Evolutionary conservation across 2,329 filamentous ascomycete genomes (phyloP).

Genomic region (Alternaria longipes): DNA sequence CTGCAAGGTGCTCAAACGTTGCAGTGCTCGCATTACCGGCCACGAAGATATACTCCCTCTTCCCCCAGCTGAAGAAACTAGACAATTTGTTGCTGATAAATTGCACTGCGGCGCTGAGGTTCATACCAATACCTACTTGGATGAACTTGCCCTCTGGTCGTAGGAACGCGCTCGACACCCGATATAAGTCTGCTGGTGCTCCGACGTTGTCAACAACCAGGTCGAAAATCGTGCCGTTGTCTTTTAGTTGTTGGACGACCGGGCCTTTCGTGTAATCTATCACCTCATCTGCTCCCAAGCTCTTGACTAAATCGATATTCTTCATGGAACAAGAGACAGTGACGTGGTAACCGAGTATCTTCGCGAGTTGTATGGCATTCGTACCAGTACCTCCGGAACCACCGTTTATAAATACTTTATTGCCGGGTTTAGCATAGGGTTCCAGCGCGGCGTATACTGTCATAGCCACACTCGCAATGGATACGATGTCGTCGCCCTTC

Average conservation of each 20-base stretch:
- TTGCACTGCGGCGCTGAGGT: not conserved
- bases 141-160: conserved; percentile 17
- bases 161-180: conserved; percentile 11
- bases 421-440: conserved; percentile 34
- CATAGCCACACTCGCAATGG: conserved; percentile 43
- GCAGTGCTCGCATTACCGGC: conserved; percentile 38
- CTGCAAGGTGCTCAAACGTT: conserved; percentile 54
- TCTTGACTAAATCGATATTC: conserved; percentile 64
- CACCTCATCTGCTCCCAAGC: conserved; percentile 67
- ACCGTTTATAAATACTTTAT: conserved; percentile 68
- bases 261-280: conserved; percentile 64
- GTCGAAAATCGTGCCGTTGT: conserved; percentile 58
- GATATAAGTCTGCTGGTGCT: conserved; percentile 32
- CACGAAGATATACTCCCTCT: conserved; percentile 14
- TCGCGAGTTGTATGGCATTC: conserved; percentile 69
- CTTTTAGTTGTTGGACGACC: conserved; percentile 57
- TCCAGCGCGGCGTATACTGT: conserved; percentile 46
- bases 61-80: not conserved
- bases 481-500: conserved; percentile 36
- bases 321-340: conserved; percentile 63
- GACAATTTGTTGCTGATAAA: conserved; percentile 4
- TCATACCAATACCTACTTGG: conserved; percentile 5
- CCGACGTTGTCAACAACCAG: conserved; percentile 67
- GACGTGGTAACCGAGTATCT: conserved; percentile 65
- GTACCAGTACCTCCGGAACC: conserved; percentile 67